Evolutionary conservation across 352 stramenopile species (phyloP).

Genomic region (Globisporangium rhizosaccharum): DNA sequence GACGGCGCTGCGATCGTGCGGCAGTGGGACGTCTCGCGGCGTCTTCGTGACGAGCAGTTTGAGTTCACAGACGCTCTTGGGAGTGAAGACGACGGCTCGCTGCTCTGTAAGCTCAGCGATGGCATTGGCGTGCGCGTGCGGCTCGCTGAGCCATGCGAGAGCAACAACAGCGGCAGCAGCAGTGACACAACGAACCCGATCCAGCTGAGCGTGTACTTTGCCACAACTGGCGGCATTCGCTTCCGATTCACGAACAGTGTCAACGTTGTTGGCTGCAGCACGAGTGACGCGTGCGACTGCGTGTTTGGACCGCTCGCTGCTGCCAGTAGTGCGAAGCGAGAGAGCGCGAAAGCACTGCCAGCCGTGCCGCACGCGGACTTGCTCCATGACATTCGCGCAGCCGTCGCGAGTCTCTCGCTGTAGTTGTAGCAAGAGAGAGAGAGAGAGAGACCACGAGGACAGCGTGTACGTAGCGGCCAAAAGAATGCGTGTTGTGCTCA

Average conservation of each 20-base stretch:
- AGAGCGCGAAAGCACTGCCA: conserved; percentile 7
- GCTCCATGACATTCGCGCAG: conserved; percentile 35
- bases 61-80: conserved; percentile 24
- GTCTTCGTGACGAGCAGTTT: conserved; percentile 39
- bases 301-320: conserved; percentile 31
- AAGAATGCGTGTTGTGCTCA: too few relatives aligned
- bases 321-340: conserved; percentile 5
- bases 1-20: conserved; percentile 39
- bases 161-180: neutral
- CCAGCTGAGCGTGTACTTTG: conserved; percentile 45
- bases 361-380: conserved; percentile 24
- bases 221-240: conserved; percentile 28
- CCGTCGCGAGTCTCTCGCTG: conserved; percentile 30
- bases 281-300: conserved; percentile 23
- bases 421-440: neutral
- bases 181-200: conserved; percentile 17
- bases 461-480: too few relatives aligned
- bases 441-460: neutral
- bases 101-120: conserved; percentile 50
- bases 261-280: conserved; percentile 22
- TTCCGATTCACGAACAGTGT: conserved; percentile 41
- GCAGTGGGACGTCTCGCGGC: conserved; percentile 42
- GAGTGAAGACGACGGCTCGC: conserved; percentile 31
- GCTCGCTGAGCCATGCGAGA: conserved; percentile 4
- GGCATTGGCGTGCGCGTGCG: conserved; percentile 34